Evolutionary conservation across 306 rosid species (phyloP).

Genomic region (Citrullus amarus): DNA sequence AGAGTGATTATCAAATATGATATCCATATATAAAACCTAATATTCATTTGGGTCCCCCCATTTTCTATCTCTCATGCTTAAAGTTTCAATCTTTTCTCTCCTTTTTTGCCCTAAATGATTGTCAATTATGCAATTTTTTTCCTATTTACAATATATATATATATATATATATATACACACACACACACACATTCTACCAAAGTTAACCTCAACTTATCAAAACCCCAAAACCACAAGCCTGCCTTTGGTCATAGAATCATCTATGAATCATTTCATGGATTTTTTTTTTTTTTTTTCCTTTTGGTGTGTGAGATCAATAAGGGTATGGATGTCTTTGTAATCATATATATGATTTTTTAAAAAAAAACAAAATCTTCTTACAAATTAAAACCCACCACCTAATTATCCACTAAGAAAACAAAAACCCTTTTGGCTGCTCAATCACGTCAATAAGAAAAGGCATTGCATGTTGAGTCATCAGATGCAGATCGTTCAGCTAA

Average conservation of each 20-base stretch:
- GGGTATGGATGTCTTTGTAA: background rate
- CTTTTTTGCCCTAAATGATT: constrained; percentile 8
- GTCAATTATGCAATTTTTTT: background rate
- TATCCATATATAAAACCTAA: background rate
- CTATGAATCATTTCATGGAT: constrained; percentile 1
- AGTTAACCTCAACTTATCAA: constrained; percentile 1
- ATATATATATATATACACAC: too few species aligned
- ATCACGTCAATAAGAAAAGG: constrained; percentile 12
- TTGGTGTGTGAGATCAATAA: background rate
- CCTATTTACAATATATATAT: background rate
- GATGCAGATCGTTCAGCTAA: constrained; percentile 11
- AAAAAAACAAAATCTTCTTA: too few species aligned
- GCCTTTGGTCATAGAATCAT: background rate
- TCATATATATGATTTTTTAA: background rate
- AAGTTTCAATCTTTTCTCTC: constrained; percentile 1
- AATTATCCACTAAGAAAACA: constrained; percentile 12
- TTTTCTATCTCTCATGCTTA: background rate
- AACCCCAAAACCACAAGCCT: background rate
- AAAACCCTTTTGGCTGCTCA: constrained; percentile 15
- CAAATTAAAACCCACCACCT: background rate
- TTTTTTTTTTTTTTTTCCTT: background rate
- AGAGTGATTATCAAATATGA: background rate
- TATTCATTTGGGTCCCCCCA: constrained; percentile 11
- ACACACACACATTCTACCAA: background rate
- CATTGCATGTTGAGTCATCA: constrained; percentile 5